Evolutionary conservation across 148 eudicot genomes (phyloP).

Genomic region (Fallopia convolvulus): DNA sequence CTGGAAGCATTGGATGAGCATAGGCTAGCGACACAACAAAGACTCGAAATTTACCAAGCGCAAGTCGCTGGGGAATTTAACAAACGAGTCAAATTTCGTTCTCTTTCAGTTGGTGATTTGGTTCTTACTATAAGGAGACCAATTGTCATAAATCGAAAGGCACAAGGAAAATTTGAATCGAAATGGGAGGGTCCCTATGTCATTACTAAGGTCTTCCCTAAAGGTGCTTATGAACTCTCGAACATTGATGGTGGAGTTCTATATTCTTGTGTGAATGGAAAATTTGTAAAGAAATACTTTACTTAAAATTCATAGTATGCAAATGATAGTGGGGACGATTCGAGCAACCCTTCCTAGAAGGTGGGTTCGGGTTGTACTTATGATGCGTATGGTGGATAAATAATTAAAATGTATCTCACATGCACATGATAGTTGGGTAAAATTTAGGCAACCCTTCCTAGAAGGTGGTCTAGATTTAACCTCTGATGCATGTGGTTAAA

Average conservation of each 20-base stretch:
- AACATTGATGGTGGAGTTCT: neutral
- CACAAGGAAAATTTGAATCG: neutral
- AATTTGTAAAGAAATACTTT: neutral
- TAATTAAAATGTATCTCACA: neutral
- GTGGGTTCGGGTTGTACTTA: neutral
- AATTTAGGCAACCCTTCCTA: neutral
- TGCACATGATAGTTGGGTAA: neutral
- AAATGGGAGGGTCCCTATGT: neutral
- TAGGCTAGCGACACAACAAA: neutral
- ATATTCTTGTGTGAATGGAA: neutral
- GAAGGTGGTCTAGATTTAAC: neutral
- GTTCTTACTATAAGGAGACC: neutral
- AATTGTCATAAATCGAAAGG: neutral
- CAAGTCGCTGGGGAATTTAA: neutral
- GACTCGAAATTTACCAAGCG: neutral
- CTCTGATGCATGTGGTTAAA: too few relatives aligned
- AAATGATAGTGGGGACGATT: neutral
- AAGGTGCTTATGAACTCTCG: neutral
- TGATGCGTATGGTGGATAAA: neutral
- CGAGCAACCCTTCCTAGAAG: slow-evolving; percentile 2
- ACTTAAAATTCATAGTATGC: neutral
- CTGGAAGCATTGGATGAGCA: neutral
- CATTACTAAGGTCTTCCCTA: neutral
- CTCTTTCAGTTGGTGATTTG: neutral
- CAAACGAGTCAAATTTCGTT: neutral